Conservation (phyloP, 1,139 yeast genomes). For the Lipomyces yarrowii region DNA sequence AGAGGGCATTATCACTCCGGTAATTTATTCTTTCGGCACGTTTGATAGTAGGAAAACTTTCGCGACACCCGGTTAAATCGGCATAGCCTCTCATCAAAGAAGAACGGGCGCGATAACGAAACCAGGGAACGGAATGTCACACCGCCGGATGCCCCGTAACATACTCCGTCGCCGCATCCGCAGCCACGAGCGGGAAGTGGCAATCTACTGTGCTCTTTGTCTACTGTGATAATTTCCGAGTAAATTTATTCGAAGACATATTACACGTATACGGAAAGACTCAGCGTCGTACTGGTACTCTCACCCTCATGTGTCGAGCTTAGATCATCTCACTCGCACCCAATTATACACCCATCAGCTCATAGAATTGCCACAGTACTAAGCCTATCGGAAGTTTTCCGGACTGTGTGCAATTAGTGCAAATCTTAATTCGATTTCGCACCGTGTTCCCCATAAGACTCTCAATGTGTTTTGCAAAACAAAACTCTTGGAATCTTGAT, state of each 20-base stretch:
- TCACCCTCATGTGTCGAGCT: too few species aligned
- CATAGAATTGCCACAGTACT: too few species aligned
- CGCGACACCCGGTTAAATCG: not conserved
- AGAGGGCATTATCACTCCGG: not conserved
- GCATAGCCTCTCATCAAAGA: not conserved
- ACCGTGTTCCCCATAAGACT: too few species aligned
- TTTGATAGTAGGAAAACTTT: not conserved
- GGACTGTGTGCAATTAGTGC: too few species aligned
- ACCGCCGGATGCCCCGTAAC: not conserved
- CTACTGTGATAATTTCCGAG: not conserved
- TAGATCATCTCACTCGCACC: too few species aligned
- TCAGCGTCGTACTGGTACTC: not conserved
- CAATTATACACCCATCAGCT: too few species aligned
- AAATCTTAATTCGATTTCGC: too few species aligned
- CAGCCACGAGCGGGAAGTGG: not conserved
- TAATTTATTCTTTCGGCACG: not conserved
- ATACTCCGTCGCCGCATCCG: not conserved
- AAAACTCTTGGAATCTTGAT: too few species aligned
- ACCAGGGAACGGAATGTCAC: not conserved
- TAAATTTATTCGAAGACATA: not conserved
- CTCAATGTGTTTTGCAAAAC: too few species aligned
- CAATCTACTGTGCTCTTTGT: not conserved
- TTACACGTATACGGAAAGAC: not conserved
- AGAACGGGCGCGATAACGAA: not conserved
- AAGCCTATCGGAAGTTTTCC: too few species aligned